These are phyloP conservation scores for Mortierella sp. DNA, from an alignment of 371 early-diverging fungal species.

Conservation along the genomic window DNA sequence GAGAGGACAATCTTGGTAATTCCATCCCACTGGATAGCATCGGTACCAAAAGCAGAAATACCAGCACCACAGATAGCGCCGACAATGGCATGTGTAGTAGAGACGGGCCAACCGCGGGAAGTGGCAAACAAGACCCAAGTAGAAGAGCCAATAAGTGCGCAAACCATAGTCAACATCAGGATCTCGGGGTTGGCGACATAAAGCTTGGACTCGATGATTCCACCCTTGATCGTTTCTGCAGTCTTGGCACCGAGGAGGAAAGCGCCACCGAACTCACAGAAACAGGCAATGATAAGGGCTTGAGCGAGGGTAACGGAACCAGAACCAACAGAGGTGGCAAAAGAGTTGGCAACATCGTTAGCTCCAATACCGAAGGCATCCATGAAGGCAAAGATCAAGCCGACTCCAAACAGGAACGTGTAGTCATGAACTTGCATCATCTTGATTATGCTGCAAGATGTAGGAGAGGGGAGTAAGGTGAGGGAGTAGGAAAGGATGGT, in stretches of 20 bases:
- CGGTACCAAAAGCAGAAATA: slow-evolving; percentile 78
- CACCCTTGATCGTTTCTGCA: slow-evolving; percentile 82
- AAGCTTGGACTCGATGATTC: slow-evolving; percentile 67
- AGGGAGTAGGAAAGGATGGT: neutral
- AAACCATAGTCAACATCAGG: slow-evolving; percentile 87
- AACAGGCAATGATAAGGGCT: slow-evolving; percentile 84
- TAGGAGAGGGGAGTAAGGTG: neutral
- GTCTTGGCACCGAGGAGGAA: slow-evolving; percentile 82
- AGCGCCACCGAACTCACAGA: slow-evolving; percentile 90
- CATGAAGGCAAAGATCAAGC: slow-evolving; percentile 73
- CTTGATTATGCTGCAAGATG: slow-evolving; percentile 17
- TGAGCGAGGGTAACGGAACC: slow-evolving; percentile 80
- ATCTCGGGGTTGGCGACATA: slow-evolving; percentile 76
- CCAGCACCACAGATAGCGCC: slow-evolving; percentile 89
- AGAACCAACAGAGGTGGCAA: slow-evolving; percentile 90
- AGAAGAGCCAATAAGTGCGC: slow-evolving; percentile 84
- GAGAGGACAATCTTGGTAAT: slow-evolving; percentile 80
- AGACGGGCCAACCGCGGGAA: slow-evolving; percentile 69
- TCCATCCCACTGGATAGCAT: slow-evolving; percentile 81
- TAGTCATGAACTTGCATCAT: slow-evolving; percentile 75
- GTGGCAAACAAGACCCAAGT: slow-evolving; percentile 84
- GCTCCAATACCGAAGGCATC: slow-evolving; percentile 87
- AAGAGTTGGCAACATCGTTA: slow-evolving; percentile 93
- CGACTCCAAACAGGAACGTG: slow-evolving; percentile 84
- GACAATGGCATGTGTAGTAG: slow-evolving; percentile 76